A percentile compares a stretch with the other conserved stretches of the same genome.
Conservation (phyloP, 768 basidiomycete species). For the Leucocoprinus sp. region DNA sequence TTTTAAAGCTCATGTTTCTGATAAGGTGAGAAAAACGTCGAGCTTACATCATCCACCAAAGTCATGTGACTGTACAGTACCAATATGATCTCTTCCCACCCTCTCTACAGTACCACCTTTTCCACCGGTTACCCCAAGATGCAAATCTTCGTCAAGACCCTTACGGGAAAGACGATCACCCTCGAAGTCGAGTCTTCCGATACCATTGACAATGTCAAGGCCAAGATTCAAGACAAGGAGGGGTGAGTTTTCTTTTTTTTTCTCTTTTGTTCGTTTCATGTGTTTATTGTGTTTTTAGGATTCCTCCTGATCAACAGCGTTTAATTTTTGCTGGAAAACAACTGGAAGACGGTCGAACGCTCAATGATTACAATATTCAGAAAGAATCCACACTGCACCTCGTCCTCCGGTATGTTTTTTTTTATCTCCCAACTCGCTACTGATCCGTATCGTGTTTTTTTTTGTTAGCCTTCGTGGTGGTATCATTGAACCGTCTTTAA, state of each 20-base stretch:
- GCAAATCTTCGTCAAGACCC: slow-evolving; percentile 67
- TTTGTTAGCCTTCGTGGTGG: slow-evolving; percentile 94
- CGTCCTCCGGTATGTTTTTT: slow-evolving; percentile 71
- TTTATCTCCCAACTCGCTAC: slow-evolving; percentile 4
- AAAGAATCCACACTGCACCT: slow-evolving; percentile 97
- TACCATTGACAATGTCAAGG: slow-evolving; percentile 95
- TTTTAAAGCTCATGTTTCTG: too few species aligned
- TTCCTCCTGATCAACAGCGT: slow-evolving; percentile 92
- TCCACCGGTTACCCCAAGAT: slow-evolving; percentile 23
- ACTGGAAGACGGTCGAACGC: slow-evolving; percentile 94
- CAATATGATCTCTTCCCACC: too few species aligned
- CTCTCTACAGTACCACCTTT: slow-evolving; percentile 5
- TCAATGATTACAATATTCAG: slow-evolving; percentile 97
- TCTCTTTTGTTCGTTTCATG: neutral
- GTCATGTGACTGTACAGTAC: too few species aligned
- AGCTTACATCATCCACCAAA: slow-evolving; percentile 12
- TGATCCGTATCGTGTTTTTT: neutral
- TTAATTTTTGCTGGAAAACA: slow-evolving; percentile 98
- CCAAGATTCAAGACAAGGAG: slow-evolving; percentile 53
- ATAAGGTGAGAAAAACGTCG: slow-evolving; percentile 24
- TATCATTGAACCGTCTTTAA: slow-evolving; percentile 98
- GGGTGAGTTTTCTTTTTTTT: slow-evolving; percentile 27
- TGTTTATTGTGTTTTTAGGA: slow-evolving; percentile 32
- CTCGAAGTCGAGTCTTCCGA: slow-evolving; percentile 96
- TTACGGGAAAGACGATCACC: slow-evolving; percentile 96